Conservation (phyloP, 495 filamentous ascomycete species). For the Penicillium robsamsonii region DNA sequence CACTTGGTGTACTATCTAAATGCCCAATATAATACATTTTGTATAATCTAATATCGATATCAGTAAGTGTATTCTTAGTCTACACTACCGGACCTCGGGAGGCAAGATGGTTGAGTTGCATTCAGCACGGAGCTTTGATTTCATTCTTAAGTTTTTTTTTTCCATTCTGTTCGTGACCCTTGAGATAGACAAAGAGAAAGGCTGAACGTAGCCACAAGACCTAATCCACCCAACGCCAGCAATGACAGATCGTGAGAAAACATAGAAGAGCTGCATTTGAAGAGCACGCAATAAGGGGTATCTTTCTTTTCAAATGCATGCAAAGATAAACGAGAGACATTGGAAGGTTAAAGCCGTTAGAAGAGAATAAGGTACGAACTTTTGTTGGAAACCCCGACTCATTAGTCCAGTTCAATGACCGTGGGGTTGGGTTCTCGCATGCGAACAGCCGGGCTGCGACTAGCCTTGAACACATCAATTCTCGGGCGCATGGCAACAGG, state of each 20-base stretch:
- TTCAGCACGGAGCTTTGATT: background rate
- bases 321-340: conserved; percentile 1
- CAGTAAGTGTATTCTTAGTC: background rate
- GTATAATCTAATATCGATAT: conserved; percentile 30
- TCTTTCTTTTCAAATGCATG: conserved; percentile 16
- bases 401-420: conserved; percentile 38
- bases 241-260: conserved; percentile 3
- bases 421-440: conserved; percentile 16
- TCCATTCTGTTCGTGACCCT: background rate
- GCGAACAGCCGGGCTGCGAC: background rate
- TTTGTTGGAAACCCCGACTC: background rate
- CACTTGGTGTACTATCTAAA: conserved; percentile 8
- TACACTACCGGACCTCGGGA: background rate
- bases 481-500: conserved; percentile 2
- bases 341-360: background rate
- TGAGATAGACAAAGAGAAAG: background rate
- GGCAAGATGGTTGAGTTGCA: background rate
- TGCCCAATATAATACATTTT: conserved; percentile 16
- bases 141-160: background rate
- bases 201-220: background rate
- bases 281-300: conserved; percentile 14
- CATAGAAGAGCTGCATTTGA: background rate
- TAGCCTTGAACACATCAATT: background rate
- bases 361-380: background rate
- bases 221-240: background rate